Evolutionary conservation across 192 early-diverging fungal genomes (phyloP).

Genomic region (Mortierella antarctica): DNA sequence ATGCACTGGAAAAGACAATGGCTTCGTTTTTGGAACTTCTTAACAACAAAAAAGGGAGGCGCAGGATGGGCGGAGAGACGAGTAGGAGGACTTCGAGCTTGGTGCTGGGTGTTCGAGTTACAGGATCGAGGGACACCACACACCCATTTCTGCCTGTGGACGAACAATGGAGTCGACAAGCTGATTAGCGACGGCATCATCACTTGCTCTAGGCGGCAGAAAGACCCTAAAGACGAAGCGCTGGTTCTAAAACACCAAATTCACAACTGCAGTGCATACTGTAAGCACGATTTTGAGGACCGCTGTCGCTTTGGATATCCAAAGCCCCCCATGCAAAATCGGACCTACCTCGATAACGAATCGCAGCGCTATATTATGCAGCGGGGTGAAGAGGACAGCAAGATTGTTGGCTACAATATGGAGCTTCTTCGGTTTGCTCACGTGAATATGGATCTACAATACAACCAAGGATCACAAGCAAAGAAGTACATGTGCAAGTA

Average conservation of each 20-base stretch:
- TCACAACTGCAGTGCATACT: slow-evolving; percentile 23
- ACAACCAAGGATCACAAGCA: slow-evolving; percentile 19
- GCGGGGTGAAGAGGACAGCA: slow-evolving; percentile 10
- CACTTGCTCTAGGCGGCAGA: slow-evolving; percentile 4
- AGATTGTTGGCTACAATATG: slow-evolving; percentile 23
- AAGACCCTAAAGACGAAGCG: slow-evolving; percentile 6
- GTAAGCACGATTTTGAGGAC: slow-evolving; percentile 5
- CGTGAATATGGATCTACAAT: slow-evolving; percentile 30
- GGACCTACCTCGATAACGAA: slow-evolving; percentile 8
- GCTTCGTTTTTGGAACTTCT: slow-evolving; percentile 22
- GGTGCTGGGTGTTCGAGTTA: slow-evolving; percentile 26
- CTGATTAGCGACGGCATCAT: slow-evolving; percentile 15
- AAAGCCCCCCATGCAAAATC: slow-evolving; percentile 1
- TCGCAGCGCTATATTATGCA: slow-evolving; percentile 18
- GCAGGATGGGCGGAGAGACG: background rate
- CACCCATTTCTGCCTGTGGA: slow-evolving; percentile 26
- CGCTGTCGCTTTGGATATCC: slow-evolving; percentile 14
- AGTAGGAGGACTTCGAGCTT: slow-evolving; percentile 13
- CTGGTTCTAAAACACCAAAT: slow-evolving; percentile 33
- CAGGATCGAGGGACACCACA: slow-evolving; percentile 20
- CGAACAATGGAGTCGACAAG: slow-evolving; percentile 6
- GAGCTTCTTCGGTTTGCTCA: slow-evolving; percentile 27
- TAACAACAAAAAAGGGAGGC: background rate
- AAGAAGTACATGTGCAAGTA: slow-evolving; percentile 34
- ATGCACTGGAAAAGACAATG: slow-evolving; percentile 40